Conservation (phyloP, 805 yeast genomes). For the Myxozyma mucilagina region DNA sequence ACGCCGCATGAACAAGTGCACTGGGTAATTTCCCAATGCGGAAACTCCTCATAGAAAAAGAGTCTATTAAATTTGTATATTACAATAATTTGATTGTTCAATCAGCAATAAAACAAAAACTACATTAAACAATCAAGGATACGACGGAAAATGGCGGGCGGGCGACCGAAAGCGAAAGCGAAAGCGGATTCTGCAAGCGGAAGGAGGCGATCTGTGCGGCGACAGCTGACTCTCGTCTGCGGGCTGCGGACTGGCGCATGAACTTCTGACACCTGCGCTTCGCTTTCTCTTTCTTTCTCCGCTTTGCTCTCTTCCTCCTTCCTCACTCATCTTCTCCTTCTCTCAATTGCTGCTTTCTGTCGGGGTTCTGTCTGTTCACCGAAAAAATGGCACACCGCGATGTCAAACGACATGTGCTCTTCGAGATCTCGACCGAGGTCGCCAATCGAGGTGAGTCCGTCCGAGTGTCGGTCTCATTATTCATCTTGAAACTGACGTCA, state of each 20-base stretch:
- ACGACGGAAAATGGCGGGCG: too few species aligned
- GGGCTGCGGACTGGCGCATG: background rate
- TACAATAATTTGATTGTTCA: too few species aligned
- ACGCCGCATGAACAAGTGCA: too few species aligned
- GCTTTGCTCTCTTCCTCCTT: background rate
- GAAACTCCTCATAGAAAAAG: too few species aligned
- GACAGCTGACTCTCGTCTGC: background rate
- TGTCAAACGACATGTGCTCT: slow-evolving; percentile 79
- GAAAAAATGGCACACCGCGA: slow-evolving; percentile 59
- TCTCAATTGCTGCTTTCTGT: background rate
- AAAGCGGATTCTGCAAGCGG: background rate
- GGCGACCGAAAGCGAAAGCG: too few species aligned
- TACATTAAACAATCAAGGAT: too few species aligned
- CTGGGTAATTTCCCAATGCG: too few species aligned
- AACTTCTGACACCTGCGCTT: background rate
- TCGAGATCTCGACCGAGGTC: slow-evolving; percentile 95
- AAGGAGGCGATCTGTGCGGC: background rate
- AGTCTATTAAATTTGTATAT: too few species aligned
- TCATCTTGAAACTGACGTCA: background rate
- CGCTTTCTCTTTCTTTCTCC: background rate
- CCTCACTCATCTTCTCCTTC: background rate
- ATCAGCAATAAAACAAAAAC: too few species aligned
- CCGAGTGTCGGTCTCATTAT: background rate
- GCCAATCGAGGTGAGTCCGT: slow-evolving; percentile 58
- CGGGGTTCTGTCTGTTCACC: background rate